phyloP scores from a whole-genome alignment of 2,329 filamentous ascomycete genomes.

The Aureobasidium lini region DNA sequence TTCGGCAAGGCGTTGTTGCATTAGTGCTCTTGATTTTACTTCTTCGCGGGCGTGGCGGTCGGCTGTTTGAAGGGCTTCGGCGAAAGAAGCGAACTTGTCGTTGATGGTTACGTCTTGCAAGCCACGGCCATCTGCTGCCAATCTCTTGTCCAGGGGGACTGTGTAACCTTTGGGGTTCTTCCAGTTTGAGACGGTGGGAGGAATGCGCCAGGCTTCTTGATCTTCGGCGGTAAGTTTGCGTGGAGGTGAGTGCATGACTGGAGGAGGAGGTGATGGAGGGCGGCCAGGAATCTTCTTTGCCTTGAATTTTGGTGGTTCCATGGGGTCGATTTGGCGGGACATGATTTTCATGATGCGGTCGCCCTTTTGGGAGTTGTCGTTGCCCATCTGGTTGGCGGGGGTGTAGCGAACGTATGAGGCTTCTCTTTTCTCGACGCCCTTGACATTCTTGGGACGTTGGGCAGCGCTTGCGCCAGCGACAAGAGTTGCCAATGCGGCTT shows the following conservation, averaged over 20 bases:
- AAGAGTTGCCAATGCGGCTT: constrained; percentile 72
- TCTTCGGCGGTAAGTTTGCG: constrained; percentile 94
- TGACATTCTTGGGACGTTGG: constrained; percentile 94
- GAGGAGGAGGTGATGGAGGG: constrained; percentile 84
- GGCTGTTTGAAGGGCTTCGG: constrained; percentile 87
- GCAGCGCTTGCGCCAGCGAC: constrained; percentile 80
- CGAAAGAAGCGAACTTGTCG: constrained; percentile 96
- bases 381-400: constrained; percentile 93
- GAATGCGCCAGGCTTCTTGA: constrained; percentile 91
- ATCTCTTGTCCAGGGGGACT: constrained; percentile 86
- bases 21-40: constrained; percentile 80
- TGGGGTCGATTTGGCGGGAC: constrained; percentile 83
- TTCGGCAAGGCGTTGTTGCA: constrained; percentile 94
- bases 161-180: constrained; percentile 99
- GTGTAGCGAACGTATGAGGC: constrained; percentile 94
- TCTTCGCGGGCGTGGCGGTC: constrained; percentile 93
- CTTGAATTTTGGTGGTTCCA: constrained; percentile 98
- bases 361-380: constrained; percentile 73
- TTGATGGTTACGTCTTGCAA: constrained; percentile 93
- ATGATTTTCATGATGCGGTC: constrained; percentile 99
- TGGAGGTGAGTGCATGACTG: constrained; percentile 90
- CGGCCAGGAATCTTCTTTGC: constrained; percentile 96
- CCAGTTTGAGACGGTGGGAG: constrained; percentile 91
- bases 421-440: constrained; percentile 65
- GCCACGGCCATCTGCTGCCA: constrained; percentile 87